Percentiles rank a stretch among this genome's conserved stretches.
These are phyloP conservation scores for Bryum argenteum DNA, from an alignment of 225 moss, liverwort and hornwort species.

Conservation along the genomic window DNA sequence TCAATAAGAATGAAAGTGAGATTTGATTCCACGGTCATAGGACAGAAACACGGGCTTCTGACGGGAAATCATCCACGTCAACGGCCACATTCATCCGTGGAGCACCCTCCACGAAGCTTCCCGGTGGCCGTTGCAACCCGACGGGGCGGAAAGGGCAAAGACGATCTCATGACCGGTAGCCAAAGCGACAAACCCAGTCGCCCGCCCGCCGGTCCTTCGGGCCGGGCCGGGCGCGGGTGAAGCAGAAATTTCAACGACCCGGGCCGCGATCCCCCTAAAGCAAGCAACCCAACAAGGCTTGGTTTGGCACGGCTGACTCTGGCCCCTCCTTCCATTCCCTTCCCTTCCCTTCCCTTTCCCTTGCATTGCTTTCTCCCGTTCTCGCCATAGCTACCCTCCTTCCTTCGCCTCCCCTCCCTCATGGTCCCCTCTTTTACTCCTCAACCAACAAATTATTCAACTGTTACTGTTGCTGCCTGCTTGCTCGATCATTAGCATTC, in stretches of 20 bases:
- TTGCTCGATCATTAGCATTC: neutral
- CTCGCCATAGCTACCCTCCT: neutral
- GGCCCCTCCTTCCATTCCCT: neutral
- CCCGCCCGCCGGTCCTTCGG: neutral
- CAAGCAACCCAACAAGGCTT: neutral
- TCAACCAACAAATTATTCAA: neutral
- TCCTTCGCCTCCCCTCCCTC: neutral
- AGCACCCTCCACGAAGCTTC: neutral
- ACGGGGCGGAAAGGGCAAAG: neutral
- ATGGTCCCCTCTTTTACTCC: neutral
- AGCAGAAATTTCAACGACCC: constrained; percentile 37
- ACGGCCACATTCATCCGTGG: neutral
- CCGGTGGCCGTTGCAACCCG: neutral
- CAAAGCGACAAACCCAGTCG: constrained; percentile 1
- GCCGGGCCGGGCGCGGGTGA: neutral
- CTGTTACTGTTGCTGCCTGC: no score
- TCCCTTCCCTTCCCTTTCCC: constrained; percentile 11
- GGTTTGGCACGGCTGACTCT: constrained; percentile 33
- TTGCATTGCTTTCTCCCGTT: neutral
- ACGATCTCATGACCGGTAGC: neutral
- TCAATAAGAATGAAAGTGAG: no score
- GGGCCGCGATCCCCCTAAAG: constrained; percentile 29
- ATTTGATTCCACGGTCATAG: no score
- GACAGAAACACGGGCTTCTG: neutral
- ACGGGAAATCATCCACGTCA: neutral